Percentiles rank a stretch among this genome's conserved stretches.
Conservation (phyloP, 2,329 filamentous ascomycete genomes). For the Venturia effusa region DNA sequence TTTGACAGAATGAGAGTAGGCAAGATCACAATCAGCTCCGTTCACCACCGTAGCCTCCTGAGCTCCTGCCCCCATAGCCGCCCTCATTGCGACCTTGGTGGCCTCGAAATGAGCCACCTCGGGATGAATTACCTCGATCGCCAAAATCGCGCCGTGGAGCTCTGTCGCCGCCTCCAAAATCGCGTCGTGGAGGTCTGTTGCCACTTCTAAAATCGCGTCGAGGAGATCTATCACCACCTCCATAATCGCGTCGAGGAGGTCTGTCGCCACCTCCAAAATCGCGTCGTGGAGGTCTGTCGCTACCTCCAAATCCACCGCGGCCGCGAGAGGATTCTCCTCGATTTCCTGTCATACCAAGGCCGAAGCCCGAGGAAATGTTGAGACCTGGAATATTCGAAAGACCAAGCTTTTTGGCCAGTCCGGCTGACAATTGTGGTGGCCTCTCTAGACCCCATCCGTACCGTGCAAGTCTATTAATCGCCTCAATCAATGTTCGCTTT, state of each 20-base stretch:
- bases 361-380: constrained; percentile 19
- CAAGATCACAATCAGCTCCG: not conserved
- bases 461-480: constrained; percentile 33
- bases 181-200: not conserved
- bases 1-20: not conserved
- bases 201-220: not conserved
- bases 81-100: not conserved
- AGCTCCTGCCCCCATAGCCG: constrained; percentile 4
- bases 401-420: constrained; percentile 12
- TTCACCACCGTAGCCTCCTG: not conserved
- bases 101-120: not conserved
- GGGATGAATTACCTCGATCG: not conserved
- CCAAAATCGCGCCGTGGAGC: not conserved
- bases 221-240: not conserved
- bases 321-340: constrained; percentile 44
- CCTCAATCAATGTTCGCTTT: constrained; percentile 31
- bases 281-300: constrained; percentile 31
- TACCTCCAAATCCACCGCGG: constrained; percentile 34
- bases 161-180: not conserved
- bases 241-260: not conserved
- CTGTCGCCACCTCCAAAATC: constrained; percentile 14
- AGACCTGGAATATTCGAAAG: not conserved
- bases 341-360: constrained; percentile 37
- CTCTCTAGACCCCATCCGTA: constrained; percentile 36
- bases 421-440: constrained; percentile 27